phyloP scores from a whole-genome alignment of 2,329 filamentous ascomycete genomes.

The Penicillium sp. region DNA sequence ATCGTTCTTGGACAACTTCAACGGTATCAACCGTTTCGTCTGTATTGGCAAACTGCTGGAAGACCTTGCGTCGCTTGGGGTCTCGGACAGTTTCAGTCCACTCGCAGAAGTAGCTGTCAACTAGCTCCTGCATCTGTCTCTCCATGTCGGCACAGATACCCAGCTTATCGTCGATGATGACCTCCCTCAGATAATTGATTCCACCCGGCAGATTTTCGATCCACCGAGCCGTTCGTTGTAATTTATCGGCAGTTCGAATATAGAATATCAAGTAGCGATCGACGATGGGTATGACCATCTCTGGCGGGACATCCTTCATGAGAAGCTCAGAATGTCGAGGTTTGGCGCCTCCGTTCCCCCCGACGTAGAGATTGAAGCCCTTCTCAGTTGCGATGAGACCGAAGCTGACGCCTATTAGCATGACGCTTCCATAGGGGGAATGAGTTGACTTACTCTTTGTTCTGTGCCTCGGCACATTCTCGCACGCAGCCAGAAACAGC shows the following conservation, averaged over 20 bases:
- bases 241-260: slow-evolving; percentile 85
- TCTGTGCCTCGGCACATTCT: slow-evolving; percentile 89
- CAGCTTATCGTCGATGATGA: slow-evolving; percentile 80
- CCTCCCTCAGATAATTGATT: slow-evolving; percentile 76
- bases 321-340: slow-evolving; percentile 79
- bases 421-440: neutral
- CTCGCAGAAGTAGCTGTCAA: slow-evolving; percentile 83
- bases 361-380: slow-evolving; percentile 90
- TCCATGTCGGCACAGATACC: slow-evolving; percentile 83
- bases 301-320: slow-evolving; percentile 79
- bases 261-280: slow-evolving; percentile 93
- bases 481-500: slow-evolving; percentile 89
- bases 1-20: slow-evolving; percentile 69
- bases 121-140: slow-evolving; percentile 81
- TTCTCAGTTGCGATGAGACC: slow-evolving; percentile 90
- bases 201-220: slow-evolving; percentile 80
- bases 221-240: slow-evolving; percentile 87
- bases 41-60: slow-evolving; percentile 83
- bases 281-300: slow-evolving; percentile 77
- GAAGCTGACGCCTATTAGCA: slow-evolving; percentile 55
- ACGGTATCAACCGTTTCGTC: slow-evolving; percentile 66
- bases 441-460: slow-evolving; percentile 67
- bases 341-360: slow-evolving; percentile 83
- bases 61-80: slow-evolving; percentile 65
- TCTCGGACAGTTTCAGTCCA: slow-evolving; percentile 79